Conservation (phyloP, 768 basidiomycete genomes). For the Daedaleopsis sinensis region DNA sequence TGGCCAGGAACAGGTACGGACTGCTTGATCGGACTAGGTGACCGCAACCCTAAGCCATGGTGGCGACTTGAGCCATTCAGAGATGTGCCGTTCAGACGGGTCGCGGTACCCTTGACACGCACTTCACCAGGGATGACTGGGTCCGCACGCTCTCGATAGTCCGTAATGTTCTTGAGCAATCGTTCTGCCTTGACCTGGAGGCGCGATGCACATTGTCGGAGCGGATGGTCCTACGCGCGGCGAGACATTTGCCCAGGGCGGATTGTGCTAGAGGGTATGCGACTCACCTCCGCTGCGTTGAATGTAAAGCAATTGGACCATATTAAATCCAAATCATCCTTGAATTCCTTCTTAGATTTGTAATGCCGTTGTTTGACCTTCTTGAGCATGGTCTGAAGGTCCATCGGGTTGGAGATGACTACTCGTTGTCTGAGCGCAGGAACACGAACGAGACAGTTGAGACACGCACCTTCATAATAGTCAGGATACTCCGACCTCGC, state of each 20-base stretch:
- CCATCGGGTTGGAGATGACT: conserved; percentile 98
- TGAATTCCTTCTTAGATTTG: conserved; percentile 93
- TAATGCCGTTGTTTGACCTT: conserved; percentile 92
- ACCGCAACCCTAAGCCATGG: conserved; percentile 42
- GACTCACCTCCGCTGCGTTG: conserved; percentile 84
- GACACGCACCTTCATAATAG: conserved; percentile 81
- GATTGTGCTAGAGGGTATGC: background rate
- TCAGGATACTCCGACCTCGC: conserved; percentile 88
- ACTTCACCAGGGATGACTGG: conserved; percentile 60
- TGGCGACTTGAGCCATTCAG: conserved; percentile 49
- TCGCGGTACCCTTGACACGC: conserved; percentile 24
- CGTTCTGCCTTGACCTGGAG: conserved; percentile 85
- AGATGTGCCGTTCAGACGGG: conserved; percentile 31
- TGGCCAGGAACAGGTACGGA: conserved; percentile 21
- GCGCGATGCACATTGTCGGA: conserved; percentile 79
- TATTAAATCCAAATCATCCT: conserved; percentile 92
- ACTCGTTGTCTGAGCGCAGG: background rate
- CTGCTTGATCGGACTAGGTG: conserved; percentile 30
- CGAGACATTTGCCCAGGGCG: background rate
- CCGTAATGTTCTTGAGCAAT: conserved; percentile 86
- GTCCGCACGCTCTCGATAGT: conserved; percentile 80
- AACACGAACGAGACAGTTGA: too few relatives aligned
- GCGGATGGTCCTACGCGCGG: conserved; percentile 67
- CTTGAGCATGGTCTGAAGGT: conserved; percentile 88
- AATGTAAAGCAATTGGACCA: conserved; percentile 96